Percentiles rank a stretch among this genome's conserved stretches.
phyloP scores from a whole-genome alignment of 805 yeast genomes.

The Yueomyces sinensis region DNA sequence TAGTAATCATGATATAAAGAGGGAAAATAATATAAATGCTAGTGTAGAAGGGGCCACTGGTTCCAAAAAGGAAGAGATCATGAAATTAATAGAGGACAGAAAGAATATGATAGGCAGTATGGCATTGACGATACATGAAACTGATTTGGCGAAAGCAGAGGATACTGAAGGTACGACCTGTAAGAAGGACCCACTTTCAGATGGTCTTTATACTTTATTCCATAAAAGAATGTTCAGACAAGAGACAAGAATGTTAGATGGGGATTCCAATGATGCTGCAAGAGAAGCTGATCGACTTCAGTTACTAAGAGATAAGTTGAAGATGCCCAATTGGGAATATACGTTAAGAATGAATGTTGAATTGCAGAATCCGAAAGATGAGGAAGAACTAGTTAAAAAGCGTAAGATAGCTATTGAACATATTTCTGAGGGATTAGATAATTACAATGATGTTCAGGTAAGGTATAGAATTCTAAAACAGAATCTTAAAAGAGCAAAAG shows the following conservation, averaged over 20 bases:
- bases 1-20: neutral
- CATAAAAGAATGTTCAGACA: slow-evolving; percentile 52
- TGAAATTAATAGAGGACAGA: slow-evolving; percentile 3
- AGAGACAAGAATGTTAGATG: slow-evolving; percentile 52
- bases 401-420: slow-evolving; percentile 39
- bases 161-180: neutral
- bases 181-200: slow-evolving; percentile 33
- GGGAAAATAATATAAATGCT: no score
- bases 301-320: slow-evolving; percentile 30
- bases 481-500: neutral
- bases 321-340: slow-evolving; percentile 34
- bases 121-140: slow-evolving; percentile 9
- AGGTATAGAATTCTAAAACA: neutral
- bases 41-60: neutral
- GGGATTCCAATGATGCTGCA: slow-evolving; percentile 29
- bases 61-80: neutral
- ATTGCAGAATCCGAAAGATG: slow-evolving; percentile 35
- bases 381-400: slow-evolving; percentile 38
- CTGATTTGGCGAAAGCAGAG: slow-evolving; percentile 4
- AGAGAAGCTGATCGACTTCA: slow-evolving; percentile 41
- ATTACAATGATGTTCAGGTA: slow-evolving; percentile 13
- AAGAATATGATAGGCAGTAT: slow-evolving; percentile 9
- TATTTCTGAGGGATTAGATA: slow-evolving; percentile 23
- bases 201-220: slow-evolving; percentile 29
- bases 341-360: slow-evolving; percentile 35